Base-by-base conservation (phyloP, 1,284 basidiomycete genomes). In the Puccinia horiana region DNA sequence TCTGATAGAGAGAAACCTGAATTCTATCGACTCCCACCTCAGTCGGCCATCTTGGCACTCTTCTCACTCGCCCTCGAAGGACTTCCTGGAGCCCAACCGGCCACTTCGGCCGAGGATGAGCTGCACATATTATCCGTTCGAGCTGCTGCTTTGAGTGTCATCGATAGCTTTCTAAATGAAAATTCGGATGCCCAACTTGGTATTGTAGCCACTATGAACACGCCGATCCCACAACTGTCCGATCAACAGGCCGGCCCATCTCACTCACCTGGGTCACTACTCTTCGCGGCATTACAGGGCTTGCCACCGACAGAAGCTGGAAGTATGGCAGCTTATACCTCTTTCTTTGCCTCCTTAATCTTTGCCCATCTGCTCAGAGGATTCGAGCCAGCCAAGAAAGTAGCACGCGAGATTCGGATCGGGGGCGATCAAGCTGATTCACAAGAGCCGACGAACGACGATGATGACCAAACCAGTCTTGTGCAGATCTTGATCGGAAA, bases 401-500 rank as follows among this genome's bases (percentile, higher is more conserved):
- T 89, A 42, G 90, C 90, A 2, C 86, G 90, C 4, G 87, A 88
- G 44, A 87, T 90, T 80, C 86, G 69, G 29, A 47, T 81, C 2
- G 69, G 78, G n/a, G 79, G 65, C 3, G 83, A 83, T 54, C 82
- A 85, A 40, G 84, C 85, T 32, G 85, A 85, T 1, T 85, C 86
- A 54, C 84, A 84, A 0, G 85, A 83, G 11, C 87, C 87, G 2
- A 88, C 88, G 37, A 89, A 89, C 40, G 89, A 89, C 67, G 89
- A 89, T 29, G 89, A 89, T 73, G 89, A 89, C 16, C 85, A 86
- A 4, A 85, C 86, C 2, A 87, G 87, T 2, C 86, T 91, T 9
- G 87, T 91, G 5, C 89, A 90, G 83, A 87, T 90, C 20, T 85
- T 91, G 0, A 88, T 91, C 6, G 92, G 85, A 88, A 93, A 90